These are phyloP conservation scores for Colletotrichum sp. DNA, from an alignment of 2,329 filamentous ascomycete genomes.

Conservation along the genomic window DNA sequence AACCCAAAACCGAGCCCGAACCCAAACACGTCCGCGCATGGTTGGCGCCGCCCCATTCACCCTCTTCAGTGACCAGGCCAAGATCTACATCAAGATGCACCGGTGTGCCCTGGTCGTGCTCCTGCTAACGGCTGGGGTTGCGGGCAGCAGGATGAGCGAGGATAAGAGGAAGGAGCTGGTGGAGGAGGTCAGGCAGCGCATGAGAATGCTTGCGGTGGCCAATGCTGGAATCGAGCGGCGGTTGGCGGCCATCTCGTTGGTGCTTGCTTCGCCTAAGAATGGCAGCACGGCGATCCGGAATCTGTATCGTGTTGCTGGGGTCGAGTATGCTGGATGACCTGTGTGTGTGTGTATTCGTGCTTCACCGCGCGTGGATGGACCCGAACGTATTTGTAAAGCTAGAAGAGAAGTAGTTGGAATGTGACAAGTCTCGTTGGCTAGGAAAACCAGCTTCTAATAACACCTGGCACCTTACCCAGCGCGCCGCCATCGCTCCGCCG, in stretches of 20 bases:
- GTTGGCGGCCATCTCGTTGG: background rate
- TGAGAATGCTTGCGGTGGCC: background rate
- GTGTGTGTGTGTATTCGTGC: background rate
- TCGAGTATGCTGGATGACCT: background rate
- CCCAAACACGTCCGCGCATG: background rate
- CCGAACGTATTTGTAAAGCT: background rate
- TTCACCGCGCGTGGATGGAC: background rate
- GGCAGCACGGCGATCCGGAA: background rate
- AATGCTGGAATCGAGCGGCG: background rate
- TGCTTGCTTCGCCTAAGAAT: background rate
- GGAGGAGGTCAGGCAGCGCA: background rate
- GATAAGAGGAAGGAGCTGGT: background rate
- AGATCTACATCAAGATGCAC: background rate
- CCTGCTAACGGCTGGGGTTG: background rate
- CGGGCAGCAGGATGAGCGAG: background rate
- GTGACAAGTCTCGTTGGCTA: background rate
- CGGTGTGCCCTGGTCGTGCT: background rate
- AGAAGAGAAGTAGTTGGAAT: background rate
- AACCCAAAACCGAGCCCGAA: background rate
- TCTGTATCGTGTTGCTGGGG: background rate
- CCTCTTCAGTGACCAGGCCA: background rate
- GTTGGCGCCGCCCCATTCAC: background rate
- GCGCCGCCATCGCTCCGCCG: background rate
- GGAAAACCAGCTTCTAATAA: background rate
- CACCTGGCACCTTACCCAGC: background rate